These are phyloP conservation scores for Aspergillus piperis DNA, from an alignment of 2,329 filamentous ascomycete genomes.

Conservation along the genomic window DNA sequence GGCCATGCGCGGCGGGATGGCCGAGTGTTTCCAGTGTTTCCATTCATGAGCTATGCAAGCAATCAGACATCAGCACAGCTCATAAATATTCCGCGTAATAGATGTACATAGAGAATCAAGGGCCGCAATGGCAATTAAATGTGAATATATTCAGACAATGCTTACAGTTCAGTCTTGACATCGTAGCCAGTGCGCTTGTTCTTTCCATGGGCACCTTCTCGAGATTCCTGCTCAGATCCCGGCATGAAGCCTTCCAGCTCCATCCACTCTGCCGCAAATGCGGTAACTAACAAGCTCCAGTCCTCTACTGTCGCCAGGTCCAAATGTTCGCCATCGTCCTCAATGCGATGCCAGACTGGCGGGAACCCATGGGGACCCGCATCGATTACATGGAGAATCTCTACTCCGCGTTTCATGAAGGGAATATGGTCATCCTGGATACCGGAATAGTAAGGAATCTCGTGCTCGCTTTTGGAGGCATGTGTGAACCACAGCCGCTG, in stretches of 20 bases:
- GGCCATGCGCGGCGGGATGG: too few species aligned
- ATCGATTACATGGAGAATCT: conserved; percentile 87
- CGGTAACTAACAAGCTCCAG: conserved; percentile 81
- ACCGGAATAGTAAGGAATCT: conserved; percentile 50
- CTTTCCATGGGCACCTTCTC: background rate
- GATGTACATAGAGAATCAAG: conserved; percentile 4
- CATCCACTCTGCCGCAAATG: conserved; percentile 90
- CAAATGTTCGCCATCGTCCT: conserved; percentile 81
- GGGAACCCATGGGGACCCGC: conserved; percentile 62
- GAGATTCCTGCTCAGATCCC: background rate
- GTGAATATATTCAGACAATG: conserved; percentile 21
- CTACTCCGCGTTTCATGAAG: conserved; percentile 82
- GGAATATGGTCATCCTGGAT: conserved; percentile 89
- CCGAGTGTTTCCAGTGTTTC: too few species aligned
- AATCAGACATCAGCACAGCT: conserved; percentile 18
- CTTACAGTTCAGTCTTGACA: conserved; percentile 47
- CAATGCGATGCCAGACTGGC: conserved; percentile 78
- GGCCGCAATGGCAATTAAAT: background rate
- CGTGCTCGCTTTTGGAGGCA: conserved; percentile 53
- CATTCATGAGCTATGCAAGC: conserved; percentile 20
- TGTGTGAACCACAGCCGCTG: conserved; percentile 65
- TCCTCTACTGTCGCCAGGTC: conserved; percentile 79
- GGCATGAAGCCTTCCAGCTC: conserved; percentile 66
- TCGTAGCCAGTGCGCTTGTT: conserved; percentile 16
- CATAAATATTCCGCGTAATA: background rate